Conservation (phyloP, 495 filamentous ascomycete genomes). For the Elaphomyces granulatus region DNA sequence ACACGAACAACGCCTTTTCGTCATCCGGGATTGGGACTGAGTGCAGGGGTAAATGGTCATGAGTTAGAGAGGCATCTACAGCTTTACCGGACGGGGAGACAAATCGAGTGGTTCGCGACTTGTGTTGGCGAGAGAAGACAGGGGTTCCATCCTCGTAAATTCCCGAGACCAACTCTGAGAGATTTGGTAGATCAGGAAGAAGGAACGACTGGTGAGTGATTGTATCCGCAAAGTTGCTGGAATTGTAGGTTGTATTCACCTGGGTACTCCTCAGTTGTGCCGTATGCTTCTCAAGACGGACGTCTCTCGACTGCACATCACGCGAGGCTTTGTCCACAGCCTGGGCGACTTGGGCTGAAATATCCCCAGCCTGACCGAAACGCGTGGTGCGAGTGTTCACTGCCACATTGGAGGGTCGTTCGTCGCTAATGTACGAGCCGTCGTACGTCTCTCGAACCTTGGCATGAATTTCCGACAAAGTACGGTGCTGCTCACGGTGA, state of each 20-base stretch:
- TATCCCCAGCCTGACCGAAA: conserved; percentile 33
- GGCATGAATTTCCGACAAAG: conserved; percentile 40
- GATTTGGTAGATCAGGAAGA: conserved; percentile 53
- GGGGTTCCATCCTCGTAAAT: conserved; percentile 52
- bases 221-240: conserved; percentile 22
- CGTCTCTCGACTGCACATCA: conserved; percentile 26
- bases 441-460: conserved; percentile 42
- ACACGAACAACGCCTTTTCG: conserved; percentile 54
- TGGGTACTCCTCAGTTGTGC: conserved; percentile 7
- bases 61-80: conserved; percentile 25
- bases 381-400: conserved; percentile 40
- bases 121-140: conserved; percentile 39
- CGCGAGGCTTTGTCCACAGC: conserved; percentile 31
- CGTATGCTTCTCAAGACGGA: conserved; percentile 17
- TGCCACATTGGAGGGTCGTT: conserved; percentile 33
- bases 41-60: conserved; percentile 38
- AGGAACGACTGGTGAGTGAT: conserved; percentile 45
- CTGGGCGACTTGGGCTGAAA: conserved; percentile 30
- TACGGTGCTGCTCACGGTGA: conserved; percentile 20
- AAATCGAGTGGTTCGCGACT: conserved; percentile 42
- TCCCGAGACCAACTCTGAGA: conserved; percentile 58
- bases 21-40: conserved; percentile 53
- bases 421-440: conserved; percentile 35
- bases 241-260: conserved; percentile 5
- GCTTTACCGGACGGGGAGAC: conserved; percentile 30